Evolutionary conservation across 2,329 filamentous ascomycete genomes (phyloP), one percentile per base, ranked within the genome.

Genomic region (Penicillium palitans): DNA sequence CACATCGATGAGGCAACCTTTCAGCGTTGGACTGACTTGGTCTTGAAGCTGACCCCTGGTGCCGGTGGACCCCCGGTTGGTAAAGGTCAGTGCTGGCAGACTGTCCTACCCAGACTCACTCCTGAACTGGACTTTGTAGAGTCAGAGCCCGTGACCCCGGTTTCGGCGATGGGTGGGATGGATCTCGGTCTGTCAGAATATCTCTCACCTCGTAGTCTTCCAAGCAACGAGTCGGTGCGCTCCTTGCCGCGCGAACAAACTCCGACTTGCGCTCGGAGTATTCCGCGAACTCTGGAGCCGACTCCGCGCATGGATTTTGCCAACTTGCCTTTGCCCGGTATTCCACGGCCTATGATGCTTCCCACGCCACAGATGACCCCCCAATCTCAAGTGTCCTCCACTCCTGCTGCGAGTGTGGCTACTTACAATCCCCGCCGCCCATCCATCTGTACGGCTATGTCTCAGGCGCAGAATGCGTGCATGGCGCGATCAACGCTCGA

Each of bases 11-110:
- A 97, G 66, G 84, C 88, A 3, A 84, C 90, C 10, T 98, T 96
- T 78, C 89, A 95, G 74, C 87, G 90, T 64, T 99, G 95, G 95
- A 93, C 91, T 45, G 91, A 96, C 62, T 89, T 97, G 63, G 90
- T 98, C 53, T 80, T 96, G 65, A 90, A 90, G 76, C 90, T 92
- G 69, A 93, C 90, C 15, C 90, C 91, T 21, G 79, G 78, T 17
- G 77, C 80, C 44, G 77, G 72, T 49, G 69, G 76, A 21, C 73
- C 77, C 51, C 70, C 69, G 61, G 69, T 59, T 60, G 55, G 60
- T 44, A 70, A 78, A 52, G 72, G 69, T 33, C 69, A 73, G 61
- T 72, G 71, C 52, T 80, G 78, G 77, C 74, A 70, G 47, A 72
- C 74, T 4, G 75, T 87, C 57, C 79, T 87, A 35, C 84, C 83